These are phyloP conservation scores for Solanum medicagineum DNA, from an alignment of 257 asterid genomes.

Conservation along the genomic window DNA sequence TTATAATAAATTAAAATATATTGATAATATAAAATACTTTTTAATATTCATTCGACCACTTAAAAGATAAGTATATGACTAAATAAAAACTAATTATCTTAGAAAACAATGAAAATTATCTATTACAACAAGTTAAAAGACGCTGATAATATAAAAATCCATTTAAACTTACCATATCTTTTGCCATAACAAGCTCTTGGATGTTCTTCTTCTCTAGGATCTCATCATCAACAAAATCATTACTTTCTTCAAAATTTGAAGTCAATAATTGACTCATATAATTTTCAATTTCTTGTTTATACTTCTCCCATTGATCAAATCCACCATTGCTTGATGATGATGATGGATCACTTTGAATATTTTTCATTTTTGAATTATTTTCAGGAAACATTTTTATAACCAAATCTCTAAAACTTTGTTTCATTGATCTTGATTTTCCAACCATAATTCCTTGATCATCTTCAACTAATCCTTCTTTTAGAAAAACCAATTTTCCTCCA, in stretches of 20 bases:
- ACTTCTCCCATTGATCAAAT: conserved; percentile 31
- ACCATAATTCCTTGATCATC: conserved; percentile 32
- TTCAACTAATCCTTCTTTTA: conserved; percentile 41
- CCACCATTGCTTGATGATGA: conserved; percentile 12
- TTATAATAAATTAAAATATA: too few species aligned
- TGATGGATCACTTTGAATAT: background rate
- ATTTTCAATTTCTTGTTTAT: conserved; percentile 23
- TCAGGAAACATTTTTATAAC: conserved; percentile 33
- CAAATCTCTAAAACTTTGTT: conserved; percentile 34
- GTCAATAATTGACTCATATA: conserved; percentile 29
- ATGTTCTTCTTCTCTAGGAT: background rate
- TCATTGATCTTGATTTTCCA: conserved; percentile 31
- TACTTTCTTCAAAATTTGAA: conserved; percentile 17
- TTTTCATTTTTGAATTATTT: conserved; percentile 4
- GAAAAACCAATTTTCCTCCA: conserved; percentile 36
- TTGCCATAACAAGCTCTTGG: conserved; percentile 11
- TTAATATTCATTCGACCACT: too few species aligned
- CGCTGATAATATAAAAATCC: background rate
- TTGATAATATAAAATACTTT: too few species aligned
- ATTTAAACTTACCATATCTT: conserved; percentile 22
- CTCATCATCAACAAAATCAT: conserved; percentile 4
- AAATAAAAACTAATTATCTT: background rate
- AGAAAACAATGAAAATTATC: accelerated
- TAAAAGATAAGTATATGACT: too few species aligned
- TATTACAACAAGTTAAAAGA: background rate